Percentiles rank a stretch among this genome's conserved stretches.
Conservation (phyloP, 345 rosid species). For the Pugionium dolabratum region DNA sequence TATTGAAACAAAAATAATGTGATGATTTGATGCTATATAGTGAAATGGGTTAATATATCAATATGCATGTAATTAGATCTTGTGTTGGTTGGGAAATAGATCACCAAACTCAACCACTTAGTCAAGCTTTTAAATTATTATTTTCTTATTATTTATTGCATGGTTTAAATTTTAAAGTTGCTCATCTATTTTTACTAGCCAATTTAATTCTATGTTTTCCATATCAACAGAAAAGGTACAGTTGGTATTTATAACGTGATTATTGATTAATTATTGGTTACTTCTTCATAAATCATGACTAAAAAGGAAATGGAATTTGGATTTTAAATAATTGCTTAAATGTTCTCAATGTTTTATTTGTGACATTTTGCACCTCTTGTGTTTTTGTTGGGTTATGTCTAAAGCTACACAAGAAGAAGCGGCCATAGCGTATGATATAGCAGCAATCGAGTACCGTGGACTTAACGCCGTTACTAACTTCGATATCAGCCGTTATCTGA, state of each 20-base stretch:
- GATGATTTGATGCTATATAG: too few species aligned
- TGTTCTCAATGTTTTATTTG: neutral
- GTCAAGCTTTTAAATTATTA: slow-evolving; percentile 29
- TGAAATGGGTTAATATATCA: slow-evolving; percentile 26
- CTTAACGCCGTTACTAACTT: slow-evolving; percentile 92
- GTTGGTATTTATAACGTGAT: too few species aligned
- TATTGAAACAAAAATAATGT: too few species aligned
- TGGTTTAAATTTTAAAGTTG: slow-evolving; percentile 26
- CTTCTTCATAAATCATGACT: too few species aligned
- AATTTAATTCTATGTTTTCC: slow-evolving; percentile 26
- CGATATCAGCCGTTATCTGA: slow-evolving; percentile 75
- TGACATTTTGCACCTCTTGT: slow-evolving; percentile 25
- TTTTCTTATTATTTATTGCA: slow-evolving; percentile 8
- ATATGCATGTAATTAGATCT: slow-evolving; percentile 39
- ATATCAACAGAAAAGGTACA: slow-evolving; percentile 21
- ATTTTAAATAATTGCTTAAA: neutral
- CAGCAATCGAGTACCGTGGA: slow-evolving; percentile 93
- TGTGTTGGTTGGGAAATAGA: slow-evolving; percentile 43
- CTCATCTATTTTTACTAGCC: slow-evolving; percentile 40
- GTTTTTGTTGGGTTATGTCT: slow-evolving; percentile 37
- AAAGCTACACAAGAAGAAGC: slow-evolving; percentile 97
- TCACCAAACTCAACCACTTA: slow-evolving; percentile 48
- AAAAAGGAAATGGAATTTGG: neutral
- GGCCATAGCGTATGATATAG: slow-evolving; percentile 86
- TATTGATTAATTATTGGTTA: too few species aligned